A percentile compares a stretch with the other conserved stretches of the same genome.
Conservation (phyloP, 116 monocot genomes). For the Cymodocea nodosa region DNA sequence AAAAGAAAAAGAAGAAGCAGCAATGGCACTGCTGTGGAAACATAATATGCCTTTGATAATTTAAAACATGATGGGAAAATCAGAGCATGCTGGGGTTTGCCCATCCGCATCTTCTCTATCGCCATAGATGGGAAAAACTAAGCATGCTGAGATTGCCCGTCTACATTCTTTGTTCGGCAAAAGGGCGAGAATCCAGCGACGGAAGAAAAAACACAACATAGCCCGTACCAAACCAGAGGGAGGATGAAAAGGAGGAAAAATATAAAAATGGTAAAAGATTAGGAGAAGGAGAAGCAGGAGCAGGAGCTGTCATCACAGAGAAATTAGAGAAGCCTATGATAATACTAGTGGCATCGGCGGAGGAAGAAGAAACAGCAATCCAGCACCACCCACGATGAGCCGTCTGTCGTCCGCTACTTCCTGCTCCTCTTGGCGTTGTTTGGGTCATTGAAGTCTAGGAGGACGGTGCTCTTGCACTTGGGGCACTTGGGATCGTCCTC, state of each 20-base stretch:
- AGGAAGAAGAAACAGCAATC: slow-evolving; percentile 1
- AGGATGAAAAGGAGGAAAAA: neutral
- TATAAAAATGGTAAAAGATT: neutral
- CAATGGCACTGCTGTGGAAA: too few species aligned
- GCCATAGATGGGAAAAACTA: slow-evolving; percentile 6
- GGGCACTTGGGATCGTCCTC: slow-evolving; percentile 84
- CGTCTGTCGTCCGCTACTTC: slow-evolving; percentile 1
- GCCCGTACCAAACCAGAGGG: neutral
- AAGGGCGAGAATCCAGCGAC: neutral
- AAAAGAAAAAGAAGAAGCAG: too few species aligned
- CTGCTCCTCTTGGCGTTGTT: slow-evolving; percentile 19
- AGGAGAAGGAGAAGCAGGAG: neutral
- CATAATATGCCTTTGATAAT: neutral
- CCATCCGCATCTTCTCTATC: neutral
- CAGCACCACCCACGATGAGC: neutral
- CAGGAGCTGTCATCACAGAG: too few species aligned
- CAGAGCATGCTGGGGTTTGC: slow-evolving; percentile 10
- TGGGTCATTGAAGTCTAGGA: slow-evolving; percentile 55
- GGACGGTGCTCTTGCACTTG: slow-evolving; percentile 80
- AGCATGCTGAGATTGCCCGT: slow-evolving; percentile 9
- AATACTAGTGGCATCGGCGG: neutral
- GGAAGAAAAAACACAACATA: neutral
- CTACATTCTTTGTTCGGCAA: slow-evolving; percentile 5
- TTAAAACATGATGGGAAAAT: slow-evolving; percentile 6
- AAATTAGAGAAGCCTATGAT: neutral